These are phyloP conservation scores for Ceratocystis diversiconidia DNA, from an alignment of 2,329 filamentous ascomycete species.

Conservation along the genomic window DNA sequence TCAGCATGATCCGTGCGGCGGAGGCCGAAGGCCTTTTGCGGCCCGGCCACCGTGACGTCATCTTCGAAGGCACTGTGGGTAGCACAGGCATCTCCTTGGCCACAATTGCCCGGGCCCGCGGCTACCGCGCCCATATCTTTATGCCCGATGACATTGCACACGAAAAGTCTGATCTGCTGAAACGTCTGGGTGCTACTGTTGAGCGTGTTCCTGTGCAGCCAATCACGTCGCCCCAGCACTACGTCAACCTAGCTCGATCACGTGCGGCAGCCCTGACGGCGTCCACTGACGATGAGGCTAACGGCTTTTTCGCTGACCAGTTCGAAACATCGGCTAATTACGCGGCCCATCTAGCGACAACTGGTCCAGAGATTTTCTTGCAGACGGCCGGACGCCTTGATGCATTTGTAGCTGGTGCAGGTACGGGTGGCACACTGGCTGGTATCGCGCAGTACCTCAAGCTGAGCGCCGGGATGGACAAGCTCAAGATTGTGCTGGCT, in stretches of 20 bases:
- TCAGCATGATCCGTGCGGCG: slow-evolving; percentile 73
- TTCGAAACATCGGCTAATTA: slow-evolving; percentile 89
- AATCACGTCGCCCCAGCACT: slow-evolving; percentile 86
- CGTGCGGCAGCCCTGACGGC: slow-evolving; percentile 62
- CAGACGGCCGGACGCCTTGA: slow-evolving; percentile 65
- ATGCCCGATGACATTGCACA: slow-evolving; percentile 85
- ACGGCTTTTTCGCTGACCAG: slow-evolving; percentile 89
- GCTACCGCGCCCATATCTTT: slow-evolving; percentile 88
- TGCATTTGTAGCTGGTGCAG: slow-evolving; percentile 85
- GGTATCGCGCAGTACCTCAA: slow-evolving; percentile 78
- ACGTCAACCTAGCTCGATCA: slow-evolving; percentile 76
- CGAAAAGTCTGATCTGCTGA: slow-evolving; percentile 80
- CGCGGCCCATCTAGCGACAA: slow-evolving; percentile 65
- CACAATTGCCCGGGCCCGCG: slow-evolving; percentile 70
- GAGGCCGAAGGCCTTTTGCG: slow-evolving; percentile 63
- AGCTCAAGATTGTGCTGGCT: slow-evolving; percentile 62
- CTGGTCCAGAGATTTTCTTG: slow-evolving; percentile 75
- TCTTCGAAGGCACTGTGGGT: slow-evolving; percentile 95
- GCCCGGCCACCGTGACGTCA: slow-evolving; percentile 74
- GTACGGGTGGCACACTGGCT: slow-evolving; percentile 85
- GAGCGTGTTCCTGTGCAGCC: slow-evolving; percentile 82
- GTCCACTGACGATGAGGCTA: slow-evolving; percentile 42
- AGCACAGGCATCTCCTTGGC: slow-evolving; percentile 93
- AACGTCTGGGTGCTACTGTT: slow-evolving; percentile 81
- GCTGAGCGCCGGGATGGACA: slow-evolving; percentile 42